Conservation (phyloP, 148 eudicot genomes). For the Simmondsia chinensis region DNA sequence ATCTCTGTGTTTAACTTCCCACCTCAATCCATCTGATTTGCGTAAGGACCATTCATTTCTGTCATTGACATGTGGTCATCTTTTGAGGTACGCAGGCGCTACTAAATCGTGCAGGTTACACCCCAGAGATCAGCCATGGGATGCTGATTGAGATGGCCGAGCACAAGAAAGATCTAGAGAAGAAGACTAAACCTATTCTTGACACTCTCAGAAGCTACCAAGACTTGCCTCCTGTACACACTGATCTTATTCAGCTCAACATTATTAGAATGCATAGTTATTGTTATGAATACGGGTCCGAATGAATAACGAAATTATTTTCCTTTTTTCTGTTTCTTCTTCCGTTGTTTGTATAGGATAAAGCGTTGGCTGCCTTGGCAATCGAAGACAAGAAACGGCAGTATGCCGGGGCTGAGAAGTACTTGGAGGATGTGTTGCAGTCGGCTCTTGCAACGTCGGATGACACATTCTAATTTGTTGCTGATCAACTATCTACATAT, state of each 20-base stretch:
- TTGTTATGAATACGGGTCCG: no score
- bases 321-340: background rate
- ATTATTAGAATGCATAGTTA: background rate
- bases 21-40: no score
- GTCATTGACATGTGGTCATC: no score
- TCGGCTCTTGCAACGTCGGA: slow-evolving; percentile 62
- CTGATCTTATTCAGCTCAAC: background rate
- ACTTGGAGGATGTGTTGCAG: slow-evolving; percentile 89
- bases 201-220: slow-evolving; percentile 95
- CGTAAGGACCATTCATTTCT: no score
- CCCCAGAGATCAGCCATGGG: slow-evolving; percentile 91
- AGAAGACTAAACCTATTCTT: slow-evolving; percentile 85
- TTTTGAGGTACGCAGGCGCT: slow-evolving; percentile 55
- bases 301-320: background rate
- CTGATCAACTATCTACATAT: no score
- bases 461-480: no score
- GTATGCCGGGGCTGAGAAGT: slow-evolving; percentile 87
- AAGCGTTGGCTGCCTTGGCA: slow-evolving; percentile 87
- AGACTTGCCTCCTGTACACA: slow-evolving; percentile 84
- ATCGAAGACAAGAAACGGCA: slow-evolving; percentile 93
- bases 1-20: no score
- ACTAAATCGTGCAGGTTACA: slow-evolving; percentile 83
- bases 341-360: slow-evolving; percentile 44
- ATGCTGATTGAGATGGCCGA: slow-evolving; percentile 88
- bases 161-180: slow-evolving; percentile 82